Conservation (phyloP, 306 rosid species). For the Ammopiptanthus mongolicus region DNA sequence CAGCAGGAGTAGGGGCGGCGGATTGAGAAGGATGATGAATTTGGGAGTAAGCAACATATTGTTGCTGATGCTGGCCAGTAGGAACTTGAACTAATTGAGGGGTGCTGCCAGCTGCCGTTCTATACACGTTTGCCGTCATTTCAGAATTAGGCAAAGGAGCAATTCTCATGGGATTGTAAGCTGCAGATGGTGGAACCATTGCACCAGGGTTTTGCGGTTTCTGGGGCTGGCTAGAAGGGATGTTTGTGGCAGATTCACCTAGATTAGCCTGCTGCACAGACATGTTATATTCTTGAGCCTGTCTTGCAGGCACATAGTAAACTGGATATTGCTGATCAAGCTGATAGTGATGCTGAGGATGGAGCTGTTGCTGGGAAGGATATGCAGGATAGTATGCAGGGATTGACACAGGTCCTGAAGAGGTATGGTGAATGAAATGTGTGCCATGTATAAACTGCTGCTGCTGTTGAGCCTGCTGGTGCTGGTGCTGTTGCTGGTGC, state of each 20-base stretch:
- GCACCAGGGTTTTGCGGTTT: conserved; percentile 40
- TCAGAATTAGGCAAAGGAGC: conserved; percentile 49
- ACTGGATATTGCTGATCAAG: conserved; percentile 68
- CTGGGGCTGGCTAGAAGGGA: conserved; percentile 47
- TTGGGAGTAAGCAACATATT: conserved; percentile 54
- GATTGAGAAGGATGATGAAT: conserved; percentile 69
- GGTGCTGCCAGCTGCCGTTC: conserved; percentile 49
- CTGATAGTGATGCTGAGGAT: conserved; percentile 49
- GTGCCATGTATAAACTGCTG: conserved; percentile 55
- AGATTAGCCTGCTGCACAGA: conserved; percentile 48
- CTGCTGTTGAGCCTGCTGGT: conserved; percentile 4
- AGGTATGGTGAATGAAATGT: conserved; percentile 56
- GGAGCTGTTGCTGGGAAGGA: conserved; percentile 58
- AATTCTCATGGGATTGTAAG: conserved; percentile 48
- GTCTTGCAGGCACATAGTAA: conserved; percentile 63
- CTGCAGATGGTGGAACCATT: conserved; percentile 37
- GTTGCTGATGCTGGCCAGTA: conserved; percentile 56
- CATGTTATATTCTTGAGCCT: conserved; percentile 54
- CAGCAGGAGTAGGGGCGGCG: conserved; percentile 38
- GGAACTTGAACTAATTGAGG: conserved; percentile 65
- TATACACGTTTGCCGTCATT: conserved; percentile 41
- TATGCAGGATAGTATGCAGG: conserved; percentile 64
- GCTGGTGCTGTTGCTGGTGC: conserved; percentile 30
- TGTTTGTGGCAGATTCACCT: conserved; percentile 38
- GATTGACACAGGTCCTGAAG: conserved; percentile 46